Base-by-base conservation (phyloP, 345 rosid genomes). In the Populus nigra region DNA sequence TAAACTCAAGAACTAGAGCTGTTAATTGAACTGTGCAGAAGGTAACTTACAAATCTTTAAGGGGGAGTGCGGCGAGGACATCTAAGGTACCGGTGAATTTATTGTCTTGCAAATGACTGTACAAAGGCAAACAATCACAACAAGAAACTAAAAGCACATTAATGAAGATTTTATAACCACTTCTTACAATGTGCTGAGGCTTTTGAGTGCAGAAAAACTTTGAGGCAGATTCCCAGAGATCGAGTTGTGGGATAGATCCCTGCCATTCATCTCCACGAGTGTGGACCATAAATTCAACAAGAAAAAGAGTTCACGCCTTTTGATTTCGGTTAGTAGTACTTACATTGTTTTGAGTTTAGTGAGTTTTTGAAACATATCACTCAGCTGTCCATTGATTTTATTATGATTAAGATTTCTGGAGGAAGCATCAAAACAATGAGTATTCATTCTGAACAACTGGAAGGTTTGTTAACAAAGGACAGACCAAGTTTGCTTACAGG, bases 341-440 rank as follows among this genome's bases (percentile, higher is more conserved):
- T 86, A 92, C 98, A 95, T 16, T 36, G 84, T 79, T 73, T 88
- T 82, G 41, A 95, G 93, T 76, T 95, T 91, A n/a, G 84, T 69
- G 49, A 93, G 91, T 72, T 89, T 93, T 69, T 88, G 89, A 76
- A 95, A 95, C 96, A 92, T 92, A 71, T 95, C 99, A 69, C 86
- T 92, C 41, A 95, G 69, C 81, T 90, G 92, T 69, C 98, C 98
- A 35, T 89, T 88, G 49, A 93, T 93, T 77, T 88, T 80, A 85
- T 93, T 93, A 66, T 83, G 90, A 65, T 89, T 88, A 73, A 93
- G 84, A 81, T 92, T 84, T 83, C 98, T 95, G 84, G 84, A 72
- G 13, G 62, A 49, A 84, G 72, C 41, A 74, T 57, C 25, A 77
- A 77, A 77, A 68, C 25, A 61, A 18, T 82, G 22, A 77, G 78